Evolutionary conservation across 768 basidiomycete species (phyloP).

Genomic region (Leccinum ochraceum): DNA sequence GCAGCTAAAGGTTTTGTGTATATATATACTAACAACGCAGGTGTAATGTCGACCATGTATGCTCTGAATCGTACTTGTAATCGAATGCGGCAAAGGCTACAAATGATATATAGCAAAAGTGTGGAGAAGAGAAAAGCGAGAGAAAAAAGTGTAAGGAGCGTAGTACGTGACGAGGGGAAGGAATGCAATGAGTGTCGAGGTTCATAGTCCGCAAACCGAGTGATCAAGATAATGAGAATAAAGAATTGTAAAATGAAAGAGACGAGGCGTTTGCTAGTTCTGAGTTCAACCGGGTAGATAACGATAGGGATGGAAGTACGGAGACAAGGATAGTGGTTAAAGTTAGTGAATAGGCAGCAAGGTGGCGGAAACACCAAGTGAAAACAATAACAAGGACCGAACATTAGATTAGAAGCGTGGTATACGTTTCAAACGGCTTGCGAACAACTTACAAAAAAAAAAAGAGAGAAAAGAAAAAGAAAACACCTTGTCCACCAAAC

Average conservation of each 20-base stretch:
- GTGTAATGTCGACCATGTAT: conserved; percentile 11
- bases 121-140: background rate
- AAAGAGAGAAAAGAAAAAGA: background rate
- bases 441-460: conserved; percentile 8
- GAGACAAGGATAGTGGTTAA: background rate
- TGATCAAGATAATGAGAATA: background rate
- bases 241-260: background rate
- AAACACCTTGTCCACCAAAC: conserved; percentile 9
- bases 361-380: background rate
- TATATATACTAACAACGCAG: conserved; percentile 10
- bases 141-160: background rate
- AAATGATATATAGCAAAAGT: conserved; percentile 4
- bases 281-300: conserved; percentile 1
- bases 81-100: conserved; percentile 16
- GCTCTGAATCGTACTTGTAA: conserved; percentile 1
- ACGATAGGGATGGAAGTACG: conserved; percentile 9
- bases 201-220: conserved; percentile 9
- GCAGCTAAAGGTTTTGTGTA: background rate
- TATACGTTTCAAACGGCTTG: conserved; percentile 17
- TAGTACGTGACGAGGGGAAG: background rate
- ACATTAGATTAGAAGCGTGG: conserved; percentile 19
- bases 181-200: conserved; percentile 16
- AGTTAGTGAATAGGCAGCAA: background rate
- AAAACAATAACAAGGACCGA: conserved; percentile 1
- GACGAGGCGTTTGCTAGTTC: conserved; percentile 11